Evolutionary conservation across 1,284 basidiomycete genomes (phyloP).

Genomic region (Microbotryomycetes sp.): DNA sequence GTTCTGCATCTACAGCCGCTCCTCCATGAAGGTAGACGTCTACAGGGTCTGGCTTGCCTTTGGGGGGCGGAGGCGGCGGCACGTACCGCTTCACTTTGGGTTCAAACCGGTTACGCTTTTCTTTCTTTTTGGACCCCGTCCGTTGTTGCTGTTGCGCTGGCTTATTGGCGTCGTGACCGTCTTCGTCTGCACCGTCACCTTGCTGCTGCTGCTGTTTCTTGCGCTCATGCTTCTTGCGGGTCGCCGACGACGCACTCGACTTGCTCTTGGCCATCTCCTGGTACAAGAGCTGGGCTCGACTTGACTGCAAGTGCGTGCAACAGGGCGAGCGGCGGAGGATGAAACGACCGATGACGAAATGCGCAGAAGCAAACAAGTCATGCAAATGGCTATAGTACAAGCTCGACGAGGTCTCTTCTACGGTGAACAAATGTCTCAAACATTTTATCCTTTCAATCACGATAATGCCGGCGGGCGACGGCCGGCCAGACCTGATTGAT

Average conservation of each 20-base stretch:
- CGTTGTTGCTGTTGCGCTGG: not conserved
- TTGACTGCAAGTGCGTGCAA: too few species aligned
- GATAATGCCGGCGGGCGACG: too few species aligned
- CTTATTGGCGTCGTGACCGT: not conserved
- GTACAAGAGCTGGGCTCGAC: too few species aligned
- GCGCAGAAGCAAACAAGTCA: too few species aligned
- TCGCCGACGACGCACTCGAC: slow-evolving; percentile 49
- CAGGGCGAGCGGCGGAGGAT: too few species aligned
- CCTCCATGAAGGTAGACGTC: slow-evolving; percentile 60
- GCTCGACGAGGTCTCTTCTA: too few species aligned
- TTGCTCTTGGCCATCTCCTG: slow-evolving; percentile 24
- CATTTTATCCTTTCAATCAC: too few species aligned
- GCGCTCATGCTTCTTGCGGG: slow-evolving; percentile 70
- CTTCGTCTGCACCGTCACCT: slow-evolving; percentile 8
- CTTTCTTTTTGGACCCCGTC: slow-evolving; percentile 46
- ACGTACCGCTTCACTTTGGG: slow-evolving; percentile 71
- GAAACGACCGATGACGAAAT: too few species aligned
- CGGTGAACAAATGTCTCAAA: too few species aligned
- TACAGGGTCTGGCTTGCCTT: slow-evolving; percentile 79
- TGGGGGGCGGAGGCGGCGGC: slow-evolving; percentile 75
- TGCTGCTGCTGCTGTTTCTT: slow-evolving; percentile 50
- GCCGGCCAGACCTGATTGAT: too few species aligned
- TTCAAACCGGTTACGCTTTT: slow-evolving; percentile 39
- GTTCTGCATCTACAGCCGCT: slow-evolving; percentile 56
- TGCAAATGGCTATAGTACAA: too few species aligned